Evolutionary conservation across 345 rosid species (phyloP).

Genomic region (Heritiera littoralis): DNA sequence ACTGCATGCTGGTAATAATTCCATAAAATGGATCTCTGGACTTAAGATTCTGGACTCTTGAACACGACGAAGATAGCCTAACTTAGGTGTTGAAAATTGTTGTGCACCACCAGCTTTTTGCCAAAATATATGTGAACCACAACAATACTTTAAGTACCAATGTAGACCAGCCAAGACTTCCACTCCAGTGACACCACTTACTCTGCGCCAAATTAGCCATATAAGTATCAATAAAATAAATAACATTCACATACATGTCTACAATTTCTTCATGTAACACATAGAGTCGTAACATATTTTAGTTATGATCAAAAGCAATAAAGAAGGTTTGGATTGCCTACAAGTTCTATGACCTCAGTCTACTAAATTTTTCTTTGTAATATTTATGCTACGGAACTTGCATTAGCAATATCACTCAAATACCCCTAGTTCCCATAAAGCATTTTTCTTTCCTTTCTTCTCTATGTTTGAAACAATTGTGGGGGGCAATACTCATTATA

Average conservation of each 20-base stretch:
- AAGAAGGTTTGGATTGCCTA: slow-evolving; percentile 7
- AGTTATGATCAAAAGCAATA: not conserved
- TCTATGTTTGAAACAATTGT: not conserved
- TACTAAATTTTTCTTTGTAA: not conserved
- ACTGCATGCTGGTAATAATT: slow-evolving; percentile 83
- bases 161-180: slow-evolving; percentile 68
- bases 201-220: slow-evolving; percentile 37
- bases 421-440: not conserved
- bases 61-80: slow-evolving; percentile 55
- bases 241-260: not conserved
- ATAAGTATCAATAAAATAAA: not conserved
- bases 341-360: not conserved
- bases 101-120: slow-evolving; percentile 70
- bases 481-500: not conserved
- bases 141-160: slow-evolving; percentile 66
- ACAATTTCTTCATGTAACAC: not conserved
- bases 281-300: not conserved
- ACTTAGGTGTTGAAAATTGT: slow-evolving; percentile 41
- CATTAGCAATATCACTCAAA: not conserved
- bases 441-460: not conserved
- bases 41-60: slow-evolving; percentile 45
- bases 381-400: not conserved
- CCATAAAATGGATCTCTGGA: slow-evolving; percentile 60
- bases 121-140: slow-evolving; percentile 71
- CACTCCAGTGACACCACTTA: slow-evolving; percentile 61